Evolutionary conservation across 306 rosid genomes (phyloP).

Genomic region (Vigna radiata): DNA sequence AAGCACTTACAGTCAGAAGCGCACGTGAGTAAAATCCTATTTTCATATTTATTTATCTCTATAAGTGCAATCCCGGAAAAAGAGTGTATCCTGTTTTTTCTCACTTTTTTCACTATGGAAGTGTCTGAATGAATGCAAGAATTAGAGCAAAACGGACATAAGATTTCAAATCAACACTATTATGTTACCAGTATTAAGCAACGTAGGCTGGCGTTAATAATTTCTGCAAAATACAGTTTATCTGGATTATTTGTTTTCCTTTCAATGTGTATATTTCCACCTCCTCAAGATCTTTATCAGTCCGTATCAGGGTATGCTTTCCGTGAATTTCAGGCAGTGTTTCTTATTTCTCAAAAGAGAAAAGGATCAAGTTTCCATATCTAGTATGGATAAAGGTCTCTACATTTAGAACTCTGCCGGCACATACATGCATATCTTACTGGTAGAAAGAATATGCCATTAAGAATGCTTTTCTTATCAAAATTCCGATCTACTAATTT

Average conservation of each 20-base stretch:
- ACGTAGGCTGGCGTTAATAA: not conserved
- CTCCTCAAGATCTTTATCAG: conserved; percentile 27
- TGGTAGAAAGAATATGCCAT: conserved; percentile 13
- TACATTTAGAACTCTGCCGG: conserved; percentile 12
- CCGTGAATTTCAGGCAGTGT: not conserved
- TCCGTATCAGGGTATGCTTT: conserved; percentile 16
- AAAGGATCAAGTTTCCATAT: not conserved
- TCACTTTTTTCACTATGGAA: not conserved
- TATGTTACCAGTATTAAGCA: conserved; percentile 4
- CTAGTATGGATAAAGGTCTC: not conserved
- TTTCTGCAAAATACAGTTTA: not conserved
- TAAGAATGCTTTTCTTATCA: not conserved
- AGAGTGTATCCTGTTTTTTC: conserved; percentile 13
- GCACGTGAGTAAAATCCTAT: conserved; percentile 66
- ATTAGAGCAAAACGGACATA: not conserved
- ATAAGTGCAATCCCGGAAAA: conserved; percentile 1
- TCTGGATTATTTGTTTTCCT: not conserved
- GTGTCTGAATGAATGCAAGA: conserved; percentile 17
- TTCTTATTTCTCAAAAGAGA: conserved; percentile 21
- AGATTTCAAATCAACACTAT: not conserved
- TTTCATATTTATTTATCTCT: conserved; percentile 19
- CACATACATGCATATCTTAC: conserved; percentile 9
- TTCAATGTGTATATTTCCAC: not conserved
- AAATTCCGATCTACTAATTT: not conserved
- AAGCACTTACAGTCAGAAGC: conserved; percentile 82